These are phyloP conservation scores for Laetiporus sulphureus DNA, from an alignment of 1,284 basidiomycete genomes.

Conservation along the genomic window DNA sequence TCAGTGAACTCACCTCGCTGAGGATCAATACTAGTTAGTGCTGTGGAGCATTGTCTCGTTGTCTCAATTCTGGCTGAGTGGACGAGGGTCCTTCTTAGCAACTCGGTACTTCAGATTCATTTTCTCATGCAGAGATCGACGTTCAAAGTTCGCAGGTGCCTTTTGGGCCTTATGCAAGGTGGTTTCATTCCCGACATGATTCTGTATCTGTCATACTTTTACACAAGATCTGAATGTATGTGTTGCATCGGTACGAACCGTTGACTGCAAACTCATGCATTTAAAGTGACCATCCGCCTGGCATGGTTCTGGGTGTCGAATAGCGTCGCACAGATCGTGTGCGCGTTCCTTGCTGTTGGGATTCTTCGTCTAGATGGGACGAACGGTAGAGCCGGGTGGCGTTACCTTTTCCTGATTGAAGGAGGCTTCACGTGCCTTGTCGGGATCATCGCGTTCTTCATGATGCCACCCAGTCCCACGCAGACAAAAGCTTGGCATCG, in stretches of 20 bases:
- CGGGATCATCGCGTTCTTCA: slow-evolving; percentile 58
- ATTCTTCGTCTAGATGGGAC: slow-evolving; percentile 55
- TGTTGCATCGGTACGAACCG: too few species aligned
- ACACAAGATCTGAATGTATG: slow-evolving; percentile 51
- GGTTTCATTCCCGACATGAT: slow-evolving; percentile 64
- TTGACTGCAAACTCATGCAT: neutral
- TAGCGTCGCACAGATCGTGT: slow-evolving; percentile 42
- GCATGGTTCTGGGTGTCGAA: slow-evolving; percentile 64
- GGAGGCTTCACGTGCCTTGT: slow-evolving; percentile 47
- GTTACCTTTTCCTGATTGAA: slow-evolving; percentile 49
- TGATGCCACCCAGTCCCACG: slow-evolving; percentile 63
- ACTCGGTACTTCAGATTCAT: slow-evolving; percentile 26
- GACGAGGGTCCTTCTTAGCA: slow-evolving; percentile 45
- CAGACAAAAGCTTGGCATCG: slow-evolving; percentile 63
- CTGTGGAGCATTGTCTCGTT: slow-evolving; percentile 52
- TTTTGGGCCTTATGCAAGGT: slow-evolving; percentile 47
- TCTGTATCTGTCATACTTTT: slow-evolving; percentile 68
- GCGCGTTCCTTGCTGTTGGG: slow-evolving; percentile 59
- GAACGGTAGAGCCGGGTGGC: slow-evolving; percentile 50
- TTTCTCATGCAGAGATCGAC: slow-evolving; percentile 10
- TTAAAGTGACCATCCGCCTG: slow-evolving; percentile 50
- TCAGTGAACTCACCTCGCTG: slow-evolving; percentile 2
- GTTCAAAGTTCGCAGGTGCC: slow-evolving; percentile 11
- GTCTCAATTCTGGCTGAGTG: slow-evolving; percentile 57
- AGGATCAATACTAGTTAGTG: slow-evolving; percentile 31